Base-by-base conservation (phyloP, 768 basidiomycete species). In the Amanita subjunquillea region DNA sequence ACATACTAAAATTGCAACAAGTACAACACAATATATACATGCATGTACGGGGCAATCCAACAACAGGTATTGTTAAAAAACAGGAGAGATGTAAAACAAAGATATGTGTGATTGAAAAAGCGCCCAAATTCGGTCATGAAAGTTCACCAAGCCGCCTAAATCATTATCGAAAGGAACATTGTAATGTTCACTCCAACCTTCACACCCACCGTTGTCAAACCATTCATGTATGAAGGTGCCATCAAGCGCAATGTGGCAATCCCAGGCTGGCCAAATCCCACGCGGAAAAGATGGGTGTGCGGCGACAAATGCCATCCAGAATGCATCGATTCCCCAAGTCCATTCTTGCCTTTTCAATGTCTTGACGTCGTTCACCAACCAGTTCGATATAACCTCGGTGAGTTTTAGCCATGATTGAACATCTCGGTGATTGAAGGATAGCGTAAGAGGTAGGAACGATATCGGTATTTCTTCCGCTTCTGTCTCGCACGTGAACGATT, bases 291-390 rank as follows among this genome's bases (percentile, higher is more conserved):
- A 44, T 44, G 43, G 43, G 25, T 44, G n/a, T 27, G 25, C 27
- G 27, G 43, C 43, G 15, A 44, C 25, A 9, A 44, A 44, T 29
- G 25, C 43, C 43, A 44, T 29, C 43, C 46, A 48, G n/a, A 48
- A 36, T 37, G 17, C 17, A 36, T 48, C 29, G 20, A 10, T 48
- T 48, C 46, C 46, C 46, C 46, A 48, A 3, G 30, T 48, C 46
- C 46, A 48, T 48, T 48, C 46, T 44, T 44, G 43, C 27, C 25
- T 44, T 44, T 44, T 44, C 25, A 44, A 44, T 29, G 29, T n/a
- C 43, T 20, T 48, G 46, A 48, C 32, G n/a, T 48, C 46, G 10
- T 48, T 48, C 34, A 48, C 46, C 46, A 48, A 48, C 46, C 46
- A 48, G 46, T 36, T 20, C 10, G 13, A 48, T 48, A 48, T 48